phyloP scores from a whole-genome alignment of 805 yeast genomes.

The Babjeviella inositovora region DNA sequence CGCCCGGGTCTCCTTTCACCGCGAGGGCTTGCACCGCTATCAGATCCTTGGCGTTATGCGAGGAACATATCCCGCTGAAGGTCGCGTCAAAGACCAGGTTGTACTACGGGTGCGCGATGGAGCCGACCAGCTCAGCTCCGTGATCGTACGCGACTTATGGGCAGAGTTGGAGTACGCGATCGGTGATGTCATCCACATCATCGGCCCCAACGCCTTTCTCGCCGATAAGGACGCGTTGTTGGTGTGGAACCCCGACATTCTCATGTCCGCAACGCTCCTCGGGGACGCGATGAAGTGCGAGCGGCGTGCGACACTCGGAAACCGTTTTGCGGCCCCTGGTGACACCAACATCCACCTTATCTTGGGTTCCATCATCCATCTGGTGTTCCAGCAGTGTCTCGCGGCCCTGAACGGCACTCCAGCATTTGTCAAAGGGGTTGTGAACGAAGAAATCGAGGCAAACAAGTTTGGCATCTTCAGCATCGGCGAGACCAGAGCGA shows the following conservation, averaged over 20 bases:
- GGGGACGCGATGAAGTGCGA: slow-evolving; percentile 65
- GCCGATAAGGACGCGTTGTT: slow-evolving; percentile 38
- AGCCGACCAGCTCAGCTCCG: slow-evolving; percentile 12
- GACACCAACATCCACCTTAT: slow-evolving; percentile 49
- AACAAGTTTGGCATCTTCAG: slow-evolving; percentile 35
- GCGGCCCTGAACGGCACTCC: slow-evolving; percentile 14
- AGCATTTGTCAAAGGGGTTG: slow-evolving; percentile 15
- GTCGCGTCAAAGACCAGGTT: slow-evolving; percentile 22
- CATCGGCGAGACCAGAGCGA: slow-evolving; percentile 29
- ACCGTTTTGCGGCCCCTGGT: slow-evolving; percentile 44
- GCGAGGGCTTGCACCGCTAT: slow-evolving; percentile 30
- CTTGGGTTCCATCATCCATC: slow-evolving; percentile 76
- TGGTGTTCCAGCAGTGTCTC: slow-evolving; percentile 49
- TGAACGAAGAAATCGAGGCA: slow-evolving; percentile 22
- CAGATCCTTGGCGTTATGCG: slow-evolving; percentile 18
- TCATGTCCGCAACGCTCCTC: slow-evolving; percentile 69
- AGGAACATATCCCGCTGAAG: slow-evolving; percentile 12
- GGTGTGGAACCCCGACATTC: slow-evolving; percentile 70
- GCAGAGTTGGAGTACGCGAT: slow-evolving; percentile 24
- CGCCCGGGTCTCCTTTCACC: slow-evolving; percentile 25
- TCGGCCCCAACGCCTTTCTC: slow-evolving; percentile 19
- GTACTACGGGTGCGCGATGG: slow-evolving; percentile 34
- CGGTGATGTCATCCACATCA: slow-evolving; percentile 47
- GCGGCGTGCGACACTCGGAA: slow-evolving; percentile 49
- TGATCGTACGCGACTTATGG: slow-evolving; percentile 52